Base-by-base conservation (phyloP, 352 stramenopile genomes). In the Sclerospora graminicola region DNA sequence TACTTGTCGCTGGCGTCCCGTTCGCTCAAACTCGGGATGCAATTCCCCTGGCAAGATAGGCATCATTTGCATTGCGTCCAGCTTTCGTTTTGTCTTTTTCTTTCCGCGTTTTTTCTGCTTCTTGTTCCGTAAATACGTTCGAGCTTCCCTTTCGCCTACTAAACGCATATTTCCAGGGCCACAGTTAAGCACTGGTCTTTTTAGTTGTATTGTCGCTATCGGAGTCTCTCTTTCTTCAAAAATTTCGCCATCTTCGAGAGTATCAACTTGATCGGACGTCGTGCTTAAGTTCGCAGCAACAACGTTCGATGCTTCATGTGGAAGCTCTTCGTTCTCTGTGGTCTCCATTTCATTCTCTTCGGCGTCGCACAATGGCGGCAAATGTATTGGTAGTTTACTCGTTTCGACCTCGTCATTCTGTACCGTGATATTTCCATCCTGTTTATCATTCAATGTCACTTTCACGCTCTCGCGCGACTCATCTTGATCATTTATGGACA, bases 41-140 rank as follows among this genome's bases (percentile, higher is more conserved):
- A 48, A 27, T 38, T 45, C 48, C 16, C 26, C 38, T 37, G 41
- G 31, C n/a, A 23, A 15, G 2, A n/a, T 24, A 20, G 46, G 24
- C 23, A 49, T 40, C 51, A 57, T 45, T 27, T 73, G 43, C 60
- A 81, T 77, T n/a, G 54, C 51, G 1, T 83, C 77, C 10, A 76
- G 39, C 39, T 89, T 87, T 13, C 78, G 72, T 42, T 89, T 89
- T 0, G 55, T 49, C 37, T 83, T 84, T 50, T 88, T 90, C 41
- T 83, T 82, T 5, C 76, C 71, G 1, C 74, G 73, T 33, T 86
- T 86, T 48, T 88, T 88, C 21, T 73, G 67, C 50, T 83, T 83
- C 43, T 83, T 84, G 28, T 37, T 48, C 8, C 43, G 40, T 24
- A 45, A 27, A 14, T 62, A 35, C 6, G 42, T 30, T 2, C 61